These are phyloP conservation scores for Starmera stellimalicola DNA, from an alignment of 1,139 yeast species.

Conservation along the genomic window DNA sequence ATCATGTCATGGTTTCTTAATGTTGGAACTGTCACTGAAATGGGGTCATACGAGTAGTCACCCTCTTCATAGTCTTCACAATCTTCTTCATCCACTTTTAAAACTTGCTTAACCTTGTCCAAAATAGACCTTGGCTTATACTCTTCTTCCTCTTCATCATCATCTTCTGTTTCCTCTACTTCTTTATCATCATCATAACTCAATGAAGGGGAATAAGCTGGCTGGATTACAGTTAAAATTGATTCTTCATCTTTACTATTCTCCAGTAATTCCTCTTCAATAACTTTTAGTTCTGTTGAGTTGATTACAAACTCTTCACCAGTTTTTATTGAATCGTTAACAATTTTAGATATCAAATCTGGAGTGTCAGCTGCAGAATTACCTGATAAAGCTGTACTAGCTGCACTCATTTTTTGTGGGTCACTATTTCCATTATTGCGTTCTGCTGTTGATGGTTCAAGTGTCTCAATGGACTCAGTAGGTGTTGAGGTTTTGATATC, in stretches of 20 bases:
- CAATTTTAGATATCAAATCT: neutral
- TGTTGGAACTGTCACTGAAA: slow-evolving; percentile 16
- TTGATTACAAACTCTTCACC: neutral
- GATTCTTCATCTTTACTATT: neutral
- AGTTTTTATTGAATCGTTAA: neutral
- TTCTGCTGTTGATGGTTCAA: neutral
- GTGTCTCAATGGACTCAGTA: neutral
- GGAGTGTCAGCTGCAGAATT: neutral
- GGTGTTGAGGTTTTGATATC: neutral
- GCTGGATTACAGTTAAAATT: neutral
- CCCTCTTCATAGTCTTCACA: slow-evolving; percentile 3
- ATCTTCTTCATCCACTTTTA: slow-evolving; percentile 2
- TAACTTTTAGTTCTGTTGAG: neutral
- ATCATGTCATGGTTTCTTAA: slow-evolving; percentile 10
- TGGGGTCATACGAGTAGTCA: slow-evolving; percentile 12
- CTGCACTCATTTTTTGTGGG: no score
- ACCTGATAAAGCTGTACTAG: neutral
- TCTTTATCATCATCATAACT: neutral
- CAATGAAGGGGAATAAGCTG: neutral
- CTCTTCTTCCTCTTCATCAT: neutral
- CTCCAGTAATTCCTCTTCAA: neutral
- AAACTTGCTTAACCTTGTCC: slow-evolving; percentile 7
- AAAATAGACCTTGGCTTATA: slow-evolving; percentile 6
- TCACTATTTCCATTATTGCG: neutral
- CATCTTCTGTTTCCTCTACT: neutral